A percentile compares a stretch with the other conserved stretches of the same genome.
Conservation (phyloP, 2,329 filamentous ascomycete genomes). For the Grosmannia serpens region DNA sequence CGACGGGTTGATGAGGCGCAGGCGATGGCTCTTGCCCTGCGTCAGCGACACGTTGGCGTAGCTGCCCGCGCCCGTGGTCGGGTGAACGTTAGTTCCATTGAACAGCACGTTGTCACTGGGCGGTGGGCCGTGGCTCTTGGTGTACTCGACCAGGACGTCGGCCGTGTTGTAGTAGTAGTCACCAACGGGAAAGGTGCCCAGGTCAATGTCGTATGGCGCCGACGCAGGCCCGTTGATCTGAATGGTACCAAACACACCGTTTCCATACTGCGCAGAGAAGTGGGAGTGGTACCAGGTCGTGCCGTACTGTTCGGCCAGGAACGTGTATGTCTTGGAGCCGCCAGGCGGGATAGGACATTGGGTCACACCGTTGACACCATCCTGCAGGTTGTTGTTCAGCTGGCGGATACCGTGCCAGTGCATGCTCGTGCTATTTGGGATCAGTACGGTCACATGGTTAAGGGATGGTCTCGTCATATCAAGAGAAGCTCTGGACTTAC, state of each 20-base stretch:
- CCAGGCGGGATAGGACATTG: slow-evolving; percentile 45
- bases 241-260: slow-evolving; percentile 36
- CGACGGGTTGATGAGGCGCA: slow-evolving; percentile 39
- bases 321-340: slow-evolving; percentile 23
- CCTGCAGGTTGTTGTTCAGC: slow-evolving; percentile 19
- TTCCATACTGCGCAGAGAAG: slow-evolving; percentile 23
- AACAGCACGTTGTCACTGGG: slow-evolving; percentile 27
- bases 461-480: neutral
- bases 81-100: slow-evolving; percentile 28
- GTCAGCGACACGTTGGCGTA: slow-evolving; percentile 23
- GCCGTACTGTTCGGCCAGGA: slow-evolving; percentile 24
- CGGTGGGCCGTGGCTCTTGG: slow-evolving; percentile 3
- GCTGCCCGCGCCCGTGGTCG: slow-evolving; percentile 13
- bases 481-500: slow-evolving; percentile 1
- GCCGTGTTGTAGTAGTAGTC: slow-evolving; percentile 36
- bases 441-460: neutral
- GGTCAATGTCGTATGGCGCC: slow-evolving; percentile 35
- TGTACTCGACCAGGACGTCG: slow-evolving; percentile 12
- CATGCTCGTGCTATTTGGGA: slow-evolving; percentile 17
- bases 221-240: slow-evolving; percentile 24
- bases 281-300: slow-evolving; percentile 27
- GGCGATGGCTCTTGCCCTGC: slow-evolving; percentile 31
- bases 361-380: slow-evolving; percentile 22
- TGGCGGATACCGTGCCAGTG: slow-evolving; percentile 26
- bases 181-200: slow-evolving; percentile 36